Conservation (phyloP, 306 rosid genomes). For the Fragaria vesca region DNA sequence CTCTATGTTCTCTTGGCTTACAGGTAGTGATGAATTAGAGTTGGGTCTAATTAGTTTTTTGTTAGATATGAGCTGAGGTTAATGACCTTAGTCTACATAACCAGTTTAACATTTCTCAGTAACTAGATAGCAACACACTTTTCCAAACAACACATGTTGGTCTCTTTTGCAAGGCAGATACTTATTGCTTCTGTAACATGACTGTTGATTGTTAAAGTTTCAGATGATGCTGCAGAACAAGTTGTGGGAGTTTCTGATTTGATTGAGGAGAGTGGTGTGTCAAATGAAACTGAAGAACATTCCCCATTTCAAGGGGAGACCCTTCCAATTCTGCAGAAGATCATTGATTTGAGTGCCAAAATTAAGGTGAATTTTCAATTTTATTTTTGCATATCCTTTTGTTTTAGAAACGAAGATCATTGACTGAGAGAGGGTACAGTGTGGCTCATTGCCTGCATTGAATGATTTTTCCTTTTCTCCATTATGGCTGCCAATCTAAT, state of each 20-base stretch:
- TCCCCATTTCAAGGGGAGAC: slow-evolving; percentile 59
- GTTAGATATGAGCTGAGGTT: background rate
- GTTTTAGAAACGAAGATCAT: background rate
- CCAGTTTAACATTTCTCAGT: background rate
- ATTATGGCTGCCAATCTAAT: background rate
- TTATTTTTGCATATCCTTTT: background rate
- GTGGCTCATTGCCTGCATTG: background rate
- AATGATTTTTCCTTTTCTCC: background rate
- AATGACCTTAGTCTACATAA: background rate
- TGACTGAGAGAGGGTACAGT: background rate
- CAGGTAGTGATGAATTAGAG: background rate
- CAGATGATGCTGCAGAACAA: slow-evolving; percentile 37
- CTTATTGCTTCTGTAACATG: background rate
- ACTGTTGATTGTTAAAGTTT: background rate
- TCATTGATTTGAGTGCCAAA: slow-evolving; percentile 54
- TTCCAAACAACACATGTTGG: background rate
- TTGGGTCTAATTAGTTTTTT: background rate
- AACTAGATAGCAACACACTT: background rate
- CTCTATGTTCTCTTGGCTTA: background rate
- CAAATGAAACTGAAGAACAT: slow-evolving; percentile 50
- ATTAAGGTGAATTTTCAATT: slow-evolving; percentile 50
- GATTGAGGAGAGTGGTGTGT: slow-evolving; percentile 41
- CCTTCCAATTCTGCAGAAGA: slow-evolving; percentile 78
- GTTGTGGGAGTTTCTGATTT: slow-evolving; percentile 36
- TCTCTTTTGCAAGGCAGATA: background rate